These are phyloP conservation scores for Trifolium dubium DNA, from an alignment of 306 rosid genomes.

Conservation along the genomic window DNA sequence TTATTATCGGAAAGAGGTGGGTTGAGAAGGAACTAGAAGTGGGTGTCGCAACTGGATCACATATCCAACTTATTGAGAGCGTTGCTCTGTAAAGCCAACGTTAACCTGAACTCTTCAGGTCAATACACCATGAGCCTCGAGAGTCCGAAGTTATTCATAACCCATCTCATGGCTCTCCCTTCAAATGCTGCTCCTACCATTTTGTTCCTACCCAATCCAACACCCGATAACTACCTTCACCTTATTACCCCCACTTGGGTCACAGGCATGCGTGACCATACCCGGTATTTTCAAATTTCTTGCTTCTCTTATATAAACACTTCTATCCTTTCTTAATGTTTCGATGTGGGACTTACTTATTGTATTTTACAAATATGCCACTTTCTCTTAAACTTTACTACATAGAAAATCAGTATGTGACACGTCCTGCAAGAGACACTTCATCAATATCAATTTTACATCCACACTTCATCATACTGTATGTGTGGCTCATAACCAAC, in stretches of 20 bases:
- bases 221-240: not conserved
- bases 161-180: slow-evolving; percentile 3
- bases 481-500: too few relatives aligned
- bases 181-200: not conserved
- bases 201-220: not conserved
- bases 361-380: too few relatives aligned
- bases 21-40: not conserved
- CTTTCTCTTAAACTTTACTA: too few relatives aligned
- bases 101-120: not conserved
- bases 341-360: slow-evolving; percentile 7
- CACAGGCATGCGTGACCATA: not conserved
- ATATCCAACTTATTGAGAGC: slow-evolving; percentile 21
- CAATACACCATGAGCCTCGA: not conserved
- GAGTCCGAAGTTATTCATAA: slow-evolving; percentile 1
- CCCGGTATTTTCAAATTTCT: accelerated
- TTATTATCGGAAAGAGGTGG: too few relatives aligned
- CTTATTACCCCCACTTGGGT: slow-evolving; percentile 31
- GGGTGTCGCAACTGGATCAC: not conserved
- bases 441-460: too few relatives aligned
- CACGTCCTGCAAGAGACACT: not conserved
- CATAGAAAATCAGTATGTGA: too few relatives aligned
- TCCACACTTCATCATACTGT: too few relatives aligned
- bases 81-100: slow-evolving; percentile 31
- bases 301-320: not conserved
- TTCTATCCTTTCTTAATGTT: accelerated